Base-by-base conservation (phyloP, 1,284 basidiomycete genomes). In the Thecaphora frezii region DNA sequence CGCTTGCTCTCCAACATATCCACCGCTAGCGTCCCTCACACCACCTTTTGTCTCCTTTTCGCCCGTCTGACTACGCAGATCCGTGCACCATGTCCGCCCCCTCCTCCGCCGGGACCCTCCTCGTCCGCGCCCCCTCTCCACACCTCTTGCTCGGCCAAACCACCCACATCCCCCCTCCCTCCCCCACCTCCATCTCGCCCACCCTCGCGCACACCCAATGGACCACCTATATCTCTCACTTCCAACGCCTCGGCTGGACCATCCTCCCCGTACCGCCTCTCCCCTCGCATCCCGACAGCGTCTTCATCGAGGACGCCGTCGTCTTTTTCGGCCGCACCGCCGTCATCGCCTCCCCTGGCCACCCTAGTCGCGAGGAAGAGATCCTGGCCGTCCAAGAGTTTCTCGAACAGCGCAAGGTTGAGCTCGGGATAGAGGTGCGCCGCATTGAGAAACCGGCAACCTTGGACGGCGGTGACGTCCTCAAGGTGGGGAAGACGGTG, bases 391-490 rank as follows among this genome's bases (percentile, higher is more conserved):
- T 41, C 24, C 14, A 21, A 36, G 33, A 36, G 33, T 36, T 36
- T 18, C 33, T 36, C 33, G 33, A 14, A 14, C 5, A 36, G 33
- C 12, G 33, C 5, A 16, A 8, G 16, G 33, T 36, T 7, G 13
- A 21, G 30, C 14, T 30, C 18, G 23, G n/a, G n/a, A 37, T 28
- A 9, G 26, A 12, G 23, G 18, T 42, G 22, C 25, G 14, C n/a
- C n/a, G 28, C n/a, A 61, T 61, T 26, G 36, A 18, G 18, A 48
- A 39, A 13, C 53, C 58, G 8, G 62, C 45, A 3, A 65, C 44
- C n/a, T 41, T 65, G 18, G 62, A 65, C 40, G 62, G 62, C 25
- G 62, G 62, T 24, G 62, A 65, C 38, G 37, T 65, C 14, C 52
- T 65, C 38, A 65, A 65, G 43, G 21, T 44, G 26, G 28, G 44